Evolutionary conservation across 768 basidiomycete genomes (phyloP).

Genomic region (Podaxis mareebaensis): DNA sequence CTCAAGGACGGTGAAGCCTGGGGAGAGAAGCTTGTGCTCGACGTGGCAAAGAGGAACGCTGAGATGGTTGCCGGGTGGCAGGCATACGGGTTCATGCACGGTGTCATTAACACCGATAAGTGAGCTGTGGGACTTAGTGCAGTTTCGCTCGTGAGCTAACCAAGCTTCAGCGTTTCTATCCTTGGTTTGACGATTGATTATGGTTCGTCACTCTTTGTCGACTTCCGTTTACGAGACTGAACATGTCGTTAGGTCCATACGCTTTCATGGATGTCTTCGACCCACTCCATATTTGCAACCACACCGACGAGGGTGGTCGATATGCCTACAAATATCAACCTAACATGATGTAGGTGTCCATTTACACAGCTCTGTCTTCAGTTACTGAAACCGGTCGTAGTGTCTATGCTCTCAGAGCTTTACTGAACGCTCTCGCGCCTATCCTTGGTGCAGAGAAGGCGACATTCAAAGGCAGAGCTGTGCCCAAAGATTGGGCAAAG

Average conservation of each 20-base stretch:
- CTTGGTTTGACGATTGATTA: slow-evolving; percentile 80
- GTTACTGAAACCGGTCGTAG: slow-evolving; percentile 33
- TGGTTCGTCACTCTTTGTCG: slow-evolving; percentile 36
- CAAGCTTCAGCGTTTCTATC: slow-evolving; percentile 58
- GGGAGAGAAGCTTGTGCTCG: slow-evolving; percentile 72
- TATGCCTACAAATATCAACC: slow-evolving; percentile 83
- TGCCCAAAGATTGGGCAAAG: slow-evolving; percentile 64
- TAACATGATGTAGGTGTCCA: slow-evolving; percentile 65
- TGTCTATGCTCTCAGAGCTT: slow-evolving; percentile 75
- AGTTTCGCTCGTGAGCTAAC: slow-evolving; percentile 14
- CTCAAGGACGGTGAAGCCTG: slow-evolving; percentile 57
- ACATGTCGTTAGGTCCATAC: slow-evolving; percentile 63
- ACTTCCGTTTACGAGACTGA: slow-evolving; percentile 1
- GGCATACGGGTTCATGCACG: slow-evolving; percentile 92
- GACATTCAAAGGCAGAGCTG: slow-evolving; percentile 50
- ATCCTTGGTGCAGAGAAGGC: slow-evolving; percentile 79
- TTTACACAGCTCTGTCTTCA: background rate
- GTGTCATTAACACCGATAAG: slow-evolving; percentile 98
- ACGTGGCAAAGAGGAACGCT: slow-evolving; percentile 83
- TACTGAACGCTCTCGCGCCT: slow-evolving; percentile 78
- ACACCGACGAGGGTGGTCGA: slow-evolving; percentile 75
- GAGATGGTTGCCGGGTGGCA: slow-evolving; percentile 96
- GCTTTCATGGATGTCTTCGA: slow-evolving; percentile 97
- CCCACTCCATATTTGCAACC: slow-evolving; percentile 85
- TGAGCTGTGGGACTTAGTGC: slow-evolving; percentile 28